Evolutionary conservation across 257 asterid species (phyloP).

Genomic region (Schizonepeta tenuifolia): DNA sequence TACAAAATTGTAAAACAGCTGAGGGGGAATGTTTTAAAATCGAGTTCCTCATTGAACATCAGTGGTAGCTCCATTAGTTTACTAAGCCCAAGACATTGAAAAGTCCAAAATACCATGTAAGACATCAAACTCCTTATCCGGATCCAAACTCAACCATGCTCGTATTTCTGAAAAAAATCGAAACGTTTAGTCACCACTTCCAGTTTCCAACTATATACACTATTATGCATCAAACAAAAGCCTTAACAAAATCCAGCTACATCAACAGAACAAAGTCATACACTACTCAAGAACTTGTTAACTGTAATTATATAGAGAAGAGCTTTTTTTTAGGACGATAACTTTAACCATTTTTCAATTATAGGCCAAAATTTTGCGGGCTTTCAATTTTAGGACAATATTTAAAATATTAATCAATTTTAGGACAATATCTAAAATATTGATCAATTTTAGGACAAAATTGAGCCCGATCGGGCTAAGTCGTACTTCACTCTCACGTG

Average conservation of each 20-base stretch:
- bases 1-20: background rate
- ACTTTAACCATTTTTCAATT: too few relatives aligned
- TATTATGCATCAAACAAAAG: background rate
- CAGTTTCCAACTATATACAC: constrained; percentile 39
- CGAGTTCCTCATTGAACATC: constrained; percentile 24
- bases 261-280: background rate
- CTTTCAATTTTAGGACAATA: too few relatives aligned
- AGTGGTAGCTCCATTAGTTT: constrained; percentile 44
- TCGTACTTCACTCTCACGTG: too few relatives aligned
- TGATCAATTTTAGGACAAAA: too few relatives aligned
- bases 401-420: too few relatives aligned
- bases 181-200: constrained; percentile 32
- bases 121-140: constrained; percentile 47
- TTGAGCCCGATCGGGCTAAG: too few relatives aligned
- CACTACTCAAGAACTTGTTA: background rate
- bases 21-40: background rate
- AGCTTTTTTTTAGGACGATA: too few relatives aligned
- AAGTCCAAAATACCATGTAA: constrained; percentile 49
- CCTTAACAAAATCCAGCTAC: background rate
- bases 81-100: constrained; percentile 69
- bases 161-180: background rate
- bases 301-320: too few relatives aligned
- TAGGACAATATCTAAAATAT: too few relatives aligned
- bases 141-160: constrained; percentile 29
- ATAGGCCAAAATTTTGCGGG: too few relatives aligned